phyloP scores from a whole-genome alignment of 2,329 filamentous ascomycete species.

The Penicillium sp. region DNA sequence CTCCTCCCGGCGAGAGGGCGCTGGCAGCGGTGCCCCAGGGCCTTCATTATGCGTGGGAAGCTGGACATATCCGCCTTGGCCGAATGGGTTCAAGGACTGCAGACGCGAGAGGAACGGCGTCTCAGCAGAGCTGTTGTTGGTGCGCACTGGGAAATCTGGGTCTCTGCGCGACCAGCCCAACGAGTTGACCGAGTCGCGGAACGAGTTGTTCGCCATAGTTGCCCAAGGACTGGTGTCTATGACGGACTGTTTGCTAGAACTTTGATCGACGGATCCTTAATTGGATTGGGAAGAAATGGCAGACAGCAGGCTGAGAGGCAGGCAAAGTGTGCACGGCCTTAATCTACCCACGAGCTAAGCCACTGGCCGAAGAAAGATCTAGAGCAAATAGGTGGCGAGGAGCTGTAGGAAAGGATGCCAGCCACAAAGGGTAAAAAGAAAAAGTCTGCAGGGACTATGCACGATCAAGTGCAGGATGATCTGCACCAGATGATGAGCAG shows the following conservation, averaged over 20 bases:
- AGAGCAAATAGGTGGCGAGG: conserved; percentile 14
- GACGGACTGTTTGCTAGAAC: background rate
- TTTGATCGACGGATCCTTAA: conserved; percentile 7
- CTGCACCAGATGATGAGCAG: conserved; percentile 37
- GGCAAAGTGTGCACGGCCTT: conserved; percentile 18
- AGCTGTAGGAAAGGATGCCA: background rate
- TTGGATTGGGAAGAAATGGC: conserved; percentile 12
- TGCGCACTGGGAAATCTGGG: conserved; percentile 73
- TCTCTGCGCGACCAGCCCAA: conserved; percentile 91
- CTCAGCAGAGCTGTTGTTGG: conserved; percentile 55
- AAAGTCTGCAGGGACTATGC: conserved; percentile 49
- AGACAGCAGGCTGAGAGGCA: background rate
- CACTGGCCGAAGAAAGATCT: conserved; percentile 18
- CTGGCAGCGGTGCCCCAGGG: conserved; percentile 81
- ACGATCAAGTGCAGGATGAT: conserved; percentile 55
- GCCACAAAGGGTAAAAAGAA: background rate
- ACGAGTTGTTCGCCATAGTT: conserved; percentile 59
- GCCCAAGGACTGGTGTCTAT: background rate
- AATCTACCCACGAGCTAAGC: conserved; percentile 24
- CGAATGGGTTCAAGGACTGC: conserved; percentile 85
- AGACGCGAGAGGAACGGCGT: conserved; percentile 78
- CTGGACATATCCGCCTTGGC: conserved; percentile 77
- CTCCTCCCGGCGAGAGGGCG: conserved; percentile 81
- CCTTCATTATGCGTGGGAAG: conserved; percentile 78
- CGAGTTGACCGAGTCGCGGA: conserved; percentile 92